Conservation (phyloP, 2,329 filamentous ascomycete species). For the Xylariaceae sp. region DNA sequence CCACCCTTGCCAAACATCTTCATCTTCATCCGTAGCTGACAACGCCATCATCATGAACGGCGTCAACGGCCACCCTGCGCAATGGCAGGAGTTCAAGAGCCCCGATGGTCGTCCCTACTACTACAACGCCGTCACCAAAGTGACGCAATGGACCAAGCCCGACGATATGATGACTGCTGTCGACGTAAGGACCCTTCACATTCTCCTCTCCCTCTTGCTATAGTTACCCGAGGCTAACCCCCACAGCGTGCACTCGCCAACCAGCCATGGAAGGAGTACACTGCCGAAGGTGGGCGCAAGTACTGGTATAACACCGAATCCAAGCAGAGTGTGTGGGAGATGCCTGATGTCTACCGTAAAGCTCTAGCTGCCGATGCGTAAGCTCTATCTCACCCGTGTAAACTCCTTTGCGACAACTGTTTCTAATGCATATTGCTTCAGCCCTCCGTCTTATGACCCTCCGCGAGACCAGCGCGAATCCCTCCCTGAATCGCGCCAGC, state of each 20-base stretch:
- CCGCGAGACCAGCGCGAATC: constrained; percentile 36
- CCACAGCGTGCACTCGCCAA: constrained; percentile 70
- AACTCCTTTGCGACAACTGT: no score
- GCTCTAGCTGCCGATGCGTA: constrained; percentile 63
- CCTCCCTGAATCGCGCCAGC: constrained; percentile 53
- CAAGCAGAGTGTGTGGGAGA: constrained; percentile 90
- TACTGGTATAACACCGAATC: constrained; percentile 96
- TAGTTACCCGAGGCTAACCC: constrained; percentile 11
- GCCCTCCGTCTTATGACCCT: constrained; percentile 12
- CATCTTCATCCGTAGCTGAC: not conserved
- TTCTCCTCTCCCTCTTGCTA: constrained; percentile 8
- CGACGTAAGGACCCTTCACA: constrained; percentile 56
- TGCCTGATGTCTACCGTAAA: constrained; percentile 77
- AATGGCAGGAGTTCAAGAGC: constrained; percentile 79
- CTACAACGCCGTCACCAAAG: constrained; percentile 81
- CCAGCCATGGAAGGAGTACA: constrained; percentile 92
- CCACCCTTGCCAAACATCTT: no score
- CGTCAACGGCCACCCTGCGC: constrained; percentile 47
- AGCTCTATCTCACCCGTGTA: no score
- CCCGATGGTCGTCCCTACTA: constrained; percentile 85
- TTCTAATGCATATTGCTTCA: constrained; percentile 35
- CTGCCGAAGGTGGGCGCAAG: constrained; percentile 76
- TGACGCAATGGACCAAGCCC: constrained; percentile 92
- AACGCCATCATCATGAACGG: constrained; percentile 51
- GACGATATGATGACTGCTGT: constrained; percentile 78